Conservation (phyloP, 129 eudicot genomes). For the carrot (Daucus carota) region DH1_v3.0 NC_030389.2:45549501-45550000, state of each 20-base stretch:
- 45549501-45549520: not conserved
- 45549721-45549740: not conserved
- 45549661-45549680: not conserved
- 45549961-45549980: not conserved
- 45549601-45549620: slow-evolving; percentile 61
- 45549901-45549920: not conserved
- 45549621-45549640: slow-evolving; percentile 48
- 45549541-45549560: slow-evolving; percentile 39
- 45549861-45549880: not conserved
- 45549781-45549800: not conserved
- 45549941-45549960: not conserved
- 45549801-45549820: not conserved
- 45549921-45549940: not conserved
- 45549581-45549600: slow-evolving; percentile 51
- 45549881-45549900: not conserved
- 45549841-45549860: not conserved
- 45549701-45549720: not conserved
- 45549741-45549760: not conserved
- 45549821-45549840: not conserved
- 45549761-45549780: not conserved
- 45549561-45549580: slow-evolving; percentile 40
- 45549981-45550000: not conserved
- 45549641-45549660: slow-evolving; percentile 39
- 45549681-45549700: not conserved
- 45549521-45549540: not conserved